These are phyloP conservation scores for Lathyrus oleraceus DNA, from an alignment of 306 rosid species.

Conservation along the genomic window DNA sequence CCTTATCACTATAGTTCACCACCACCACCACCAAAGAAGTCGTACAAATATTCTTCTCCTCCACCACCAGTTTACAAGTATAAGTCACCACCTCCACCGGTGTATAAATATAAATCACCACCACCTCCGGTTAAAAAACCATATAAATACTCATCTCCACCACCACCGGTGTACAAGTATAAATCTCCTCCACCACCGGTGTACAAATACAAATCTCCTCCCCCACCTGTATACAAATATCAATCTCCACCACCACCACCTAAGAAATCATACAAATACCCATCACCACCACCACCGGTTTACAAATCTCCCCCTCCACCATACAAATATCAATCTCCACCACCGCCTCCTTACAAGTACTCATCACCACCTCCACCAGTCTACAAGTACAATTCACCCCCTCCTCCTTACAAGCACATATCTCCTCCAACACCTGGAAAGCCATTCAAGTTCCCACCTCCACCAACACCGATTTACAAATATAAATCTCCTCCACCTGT, in stretches of 20 bases:
- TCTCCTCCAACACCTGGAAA: not conserved
- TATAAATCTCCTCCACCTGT: constrained; percentile 17
- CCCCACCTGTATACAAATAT: constrained; percentile 16
- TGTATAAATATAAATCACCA: not conserved
- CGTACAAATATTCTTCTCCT: constrained; percentile 6
- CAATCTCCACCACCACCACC: constrained; percentile 16
- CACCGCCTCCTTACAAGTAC: constrained; percentile 7
- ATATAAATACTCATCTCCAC: not conserved
- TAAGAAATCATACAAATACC: not conserved
- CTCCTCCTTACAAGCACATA: constrained; percentile 6
- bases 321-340: constrained; percentile 22
- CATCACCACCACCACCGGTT: constrained; percentile 14
- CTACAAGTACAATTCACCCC: not conserved
- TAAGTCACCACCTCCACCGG: constrained; percentile 27
- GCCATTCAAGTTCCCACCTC: not conserved
- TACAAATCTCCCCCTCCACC: constrained; percentile 3
- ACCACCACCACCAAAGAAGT: constrained; percentile 10
- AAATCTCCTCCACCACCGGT: constrained; percentile 31
- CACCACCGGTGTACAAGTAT: not conserved
- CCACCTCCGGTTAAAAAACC: not conserved
- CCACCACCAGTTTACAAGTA: not conserved
- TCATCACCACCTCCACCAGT: no score
- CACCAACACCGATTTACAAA: not conserved
- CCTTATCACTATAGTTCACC: no score
- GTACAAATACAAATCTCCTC: constrained; percentile 10